Percentiles rank a stretch among this genome's conserved stretches.
These are phyloP conservation scores for Melocanna baccifera DNA, from an alignment of 176 grass and related monocot genomes.

Conservation along the genomic window DNA sequence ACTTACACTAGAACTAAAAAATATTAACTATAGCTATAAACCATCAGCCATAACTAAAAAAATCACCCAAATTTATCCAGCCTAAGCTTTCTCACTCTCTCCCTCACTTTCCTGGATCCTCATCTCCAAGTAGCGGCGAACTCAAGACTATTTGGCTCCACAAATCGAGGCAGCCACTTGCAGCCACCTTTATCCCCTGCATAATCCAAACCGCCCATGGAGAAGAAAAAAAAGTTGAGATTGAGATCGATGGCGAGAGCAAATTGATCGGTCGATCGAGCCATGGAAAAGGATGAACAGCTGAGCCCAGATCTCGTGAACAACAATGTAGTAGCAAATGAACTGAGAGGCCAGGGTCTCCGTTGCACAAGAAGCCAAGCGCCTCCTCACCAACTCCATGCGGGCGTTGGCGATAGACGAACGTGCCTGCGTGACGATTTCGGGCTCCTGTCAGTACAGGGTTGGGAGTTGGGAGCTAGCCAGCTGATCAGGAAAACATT, in stretches of 20 bases:
- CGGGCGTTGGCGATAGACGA: background rate
- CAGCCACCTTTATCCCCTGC: slow-evolving; percentile 10
- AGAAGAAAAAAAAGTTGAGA: background rate
- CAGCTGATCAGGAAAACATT: no score
- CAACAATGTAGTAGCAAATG: background rate
- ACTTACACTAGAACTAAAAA: accelerated
- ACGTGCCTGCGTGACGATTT: background rate
- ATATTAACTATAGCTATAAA: no score
- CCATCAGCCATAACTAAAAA: no score
- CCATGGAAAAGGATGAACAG: background rate
- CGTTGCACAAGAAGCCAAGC: background rate
- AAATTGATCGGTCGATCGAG: background rate
- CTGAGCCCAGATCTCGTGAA: slow-evolving; percentile 1
- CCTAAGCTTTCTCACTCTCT: background rate
- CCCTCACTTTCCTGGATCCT: background rate
- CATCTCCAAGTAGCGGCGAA: slow-evolving; percentile 8
- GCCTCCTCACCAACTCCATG: background rate
- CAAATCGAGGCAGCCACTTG: background rate
- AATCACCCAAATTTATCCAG: no score
- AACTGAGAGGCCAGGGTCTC: background rate
- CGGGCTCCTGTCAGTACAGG: background rate
- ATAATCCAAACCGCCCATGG: background rate
- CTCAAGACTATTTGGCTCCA: background rate
- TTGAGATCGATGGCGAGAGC: slow-evolving; percentile 3
- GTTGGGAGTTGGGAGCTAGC: no score